Evolutionary conservation across 176 grass and related monocot genomes (phyloP).

Genomic region (Oryza punctata): DNA sequence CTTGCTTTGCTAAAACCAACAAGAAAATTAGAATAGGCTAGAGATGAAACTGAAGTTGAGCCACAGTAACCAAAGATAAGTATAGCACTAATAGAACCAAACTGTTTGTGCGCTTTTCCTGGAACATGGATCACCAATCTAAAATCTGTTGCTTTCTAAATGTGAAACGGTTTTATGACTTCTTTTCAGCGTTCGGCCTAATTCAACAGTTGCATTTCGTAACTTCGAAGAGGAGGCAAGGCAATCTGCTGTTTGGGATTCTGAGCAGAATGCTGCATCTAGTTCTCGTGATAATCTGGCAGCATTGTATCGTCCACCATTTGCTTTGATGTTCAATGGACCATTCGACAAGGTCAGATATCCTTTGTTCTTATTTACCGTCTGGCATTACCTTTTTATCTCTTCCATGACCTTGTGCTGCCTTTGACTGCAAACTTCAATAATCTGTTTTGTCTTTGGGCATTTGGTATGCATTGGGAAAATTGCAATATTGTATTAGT

Average conservation of each 20-base stretch:
- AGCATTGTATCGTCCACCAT: conserved; percentile 90
- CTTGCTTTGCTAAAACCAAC: conserved; percentile 1
- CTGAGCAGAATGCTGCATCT: conserved; percentile 57
- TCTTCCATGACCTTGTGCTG: neutral
- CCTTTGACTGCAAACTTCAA: neutral
- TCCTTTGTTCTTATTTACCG: neutral
- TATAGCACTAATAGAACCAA: neutral
- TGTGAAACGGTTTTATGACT: neutral
- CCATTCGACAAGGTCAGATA: conserved; percentile 82
- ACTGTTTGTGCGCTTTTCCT: neutral
- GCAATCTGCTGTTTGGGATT: conserved; percentile 84
- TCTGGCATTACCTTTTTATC: neutral
- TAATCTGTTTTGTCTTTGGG: conserved; percentile 7
- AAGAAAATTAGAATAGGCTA: neutral
- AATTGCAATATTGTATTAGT: neutral
- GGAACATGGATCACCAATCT: neutral
- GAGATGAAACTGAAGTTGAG: neutral
- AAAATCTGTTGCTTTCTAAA: neutral
- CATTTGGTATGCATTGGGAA: conserved; percentile 1
- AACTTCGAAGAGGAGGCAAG: conserved; percentile 93
- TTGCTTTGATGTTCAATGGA: conserved; percentile 89
- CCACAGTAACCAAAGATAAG: neutral
- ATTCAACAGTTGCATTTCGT: conserved; percentile 65
- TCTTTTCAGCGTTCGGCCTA: conserved; percentile 57
- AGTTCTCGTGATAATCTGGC: conserved; percentile 73